Evolutionary conservation across 768 basidiomycete species (phyloP), one percentile per base, ranked within the genome.

Genomic region (Crepidotus variabilis): DNA sequence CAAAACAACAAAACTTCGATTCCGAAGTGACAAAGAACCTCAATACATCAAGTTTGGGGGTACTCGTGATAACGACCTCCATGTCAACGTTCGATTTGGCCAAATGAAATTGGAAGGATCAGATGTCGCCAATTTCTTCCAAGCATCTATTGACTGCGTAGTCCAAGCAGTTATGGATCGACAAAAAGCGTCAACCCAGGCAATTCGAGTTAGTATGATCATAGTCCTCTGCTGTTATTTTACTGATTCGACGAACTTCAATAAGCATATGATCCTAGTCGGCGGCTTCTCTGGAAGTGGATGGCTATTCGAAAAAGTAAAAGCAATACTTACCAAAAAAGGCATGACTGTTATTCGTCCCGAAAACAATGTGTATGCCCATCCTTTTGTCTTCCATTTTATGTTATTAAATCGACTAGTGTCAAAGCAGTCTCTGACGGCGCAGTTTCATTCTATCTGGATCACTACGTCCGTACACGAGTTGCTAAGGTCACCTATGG

Each of bases 31-130:
- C 2, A 50, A 61, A 1, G 73, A 78, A n/a, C 73, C 75, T 2
- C 73, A 76, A 14, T 82, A 74, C 59, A 75, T 83, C 59, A 74
- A 73, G 55, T 81, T 83, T 47, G 81, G 80, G 1, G 72, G 71
- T 8, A 69, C 72, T 23, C 65, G 67, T 28, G 79, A 81, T 57
- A 74, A 71, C 28, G 79, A 82, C 48, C 46, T 57, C 0, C 57
- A 55, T 8, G 71, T 70, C 51, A 71, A 71, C 34, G 81, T 83
- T 57, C 71, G 69, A 18, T 72, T 70, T 39, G 81, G 82, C 2
- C 77, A 79, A 54, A 68, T 83, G 52, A 81, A 76, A 60, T 57
- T 83, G 10, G 21, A 56, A 1, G 73, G 47, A 23, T n/a, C 46
- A 11, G 66, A 64, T 18, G 71, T 76, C 6, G 69, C 69, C 0